Evolutionary conservation across 176 grass and related monocot genomes (phyloP).

Genomic region (Eragrostis curvula): DNA sequence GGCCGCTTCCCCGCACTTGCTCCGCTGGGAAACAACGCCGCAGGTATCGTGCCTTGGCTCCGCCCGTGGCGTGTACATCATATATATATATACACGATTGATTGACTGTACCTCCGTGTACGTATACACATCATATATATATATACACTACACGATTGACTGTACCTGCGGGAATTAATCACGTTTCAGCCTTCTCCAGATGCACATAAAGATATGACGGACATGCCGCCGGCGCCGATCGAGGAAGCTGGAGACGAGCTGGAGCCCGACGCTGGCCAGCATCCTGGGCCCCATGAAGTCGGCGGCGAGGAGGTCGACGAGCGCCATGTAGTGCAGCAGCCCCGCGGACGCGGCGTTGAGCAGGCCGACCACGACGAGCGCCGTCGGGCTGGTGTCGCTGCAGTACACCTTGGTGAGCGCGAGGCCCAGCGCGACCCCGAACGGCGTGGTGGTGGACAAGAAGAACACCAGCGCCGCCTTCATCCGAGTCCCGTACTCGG

Average conservation of each 20-base stretch:
- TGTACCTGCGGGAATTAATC: too few species aligned
- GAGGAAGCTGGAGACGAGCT: constrained; percentile 36
- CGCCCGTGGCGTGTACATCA: too few species aligned
- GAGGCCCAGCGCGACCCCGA: constrained; percentile 70
- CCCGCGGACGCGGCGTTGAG: constrained; percentile 70
- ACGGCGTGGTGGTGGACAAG: constrained; percentile 82
- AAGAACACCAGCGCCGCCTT: constrained; percentile 70
- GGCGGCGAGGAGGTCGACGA: constrained; percentile 74
- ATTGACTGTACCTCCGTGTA: too few species aligned
- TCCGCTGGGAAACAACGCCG: too few species aligned
- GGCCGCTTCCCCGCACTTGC: too few species aligned
- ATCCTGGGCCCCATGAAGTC: constrained; percentile 82
- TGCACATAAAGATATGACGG: constrained; percentile 62
- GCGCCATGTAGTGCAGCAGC: constrained; percentile 84
- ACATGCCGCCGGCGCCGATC: constrained; percentile 81
- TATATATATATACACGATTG: too few species aligned
- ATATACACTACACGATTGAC: too few species aligned
- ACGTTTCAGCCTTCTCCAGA: too few species aligned
- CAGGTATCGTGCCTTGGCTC: too few species aligned
- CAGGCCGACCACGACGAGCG: constrained; percentile 70
- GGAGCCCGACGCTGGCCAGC: constrained; percentile 65
- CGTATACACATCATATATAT: too few species aligned
- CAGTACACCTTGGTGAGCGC: constrained; percentile 80
- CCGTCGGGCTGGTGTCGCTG: constrained; percentile 68
- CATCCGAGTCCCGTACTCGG: constrained; percentile 66